A percentile compares a stretch with the other conserved stretches of the same genome.
Conservation (phyloP, 2,329 filamentous ascomycete genomes). For the Talaromyces sp. region DNA sequence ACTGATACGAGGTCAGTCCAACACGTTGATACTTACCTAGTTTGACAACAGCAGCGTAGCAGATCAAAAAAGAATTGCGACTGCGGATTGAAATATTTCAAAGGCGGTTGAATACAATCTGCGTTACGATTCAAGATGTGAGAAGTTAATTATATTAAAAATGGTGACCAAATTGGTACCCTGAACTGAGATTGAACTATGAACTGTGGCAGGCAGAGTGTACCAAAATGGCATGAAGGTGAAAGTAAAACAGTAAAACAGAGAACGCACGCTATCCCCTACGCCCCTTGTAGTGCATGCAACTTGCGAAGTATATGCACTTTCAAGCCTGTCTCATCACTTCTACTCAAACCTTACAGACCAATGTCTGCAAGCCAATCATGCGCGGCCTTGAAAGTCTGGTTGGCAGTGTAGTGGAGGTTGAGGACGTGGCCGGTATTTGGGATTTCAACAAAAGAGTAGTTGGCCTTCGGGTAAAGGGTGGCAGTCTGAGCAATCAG, state of each 20-base stretch:
- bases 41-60: no score
- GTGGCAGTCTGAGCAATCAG: conserved; percentile 9
- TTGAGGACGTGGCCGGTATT: background rate
- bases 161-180: background rate
- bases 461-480: conserved; percentile 6
- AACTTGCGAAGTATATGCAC: background rate
- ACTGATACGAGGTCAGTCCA: no score
- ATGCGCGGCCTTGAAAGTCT: conserved; percentile 7
- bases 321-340: background rate
- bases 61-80: background rate
- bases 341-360: background rate
- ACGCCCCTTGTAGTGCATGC: background rate
- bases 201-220: background rate
- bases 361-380: background rate
- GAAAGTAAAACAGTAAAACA: background rate
- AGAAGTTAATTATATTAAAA: background rate
- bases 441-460: conserved; percentile 3
- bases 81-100: background rate
- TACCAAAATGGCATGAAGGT: background rate
- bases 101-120: background rate
- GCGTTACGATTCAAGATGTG: background rate
- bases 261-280: background rate
- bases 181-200: background rate
- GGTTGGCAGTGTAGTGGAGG: conserved; percentile 5
- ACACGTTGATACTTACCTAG: no score